Base-by-base conservation (phyloP, 805 yeast species). In the Lachancea kluyveri region DNA sequence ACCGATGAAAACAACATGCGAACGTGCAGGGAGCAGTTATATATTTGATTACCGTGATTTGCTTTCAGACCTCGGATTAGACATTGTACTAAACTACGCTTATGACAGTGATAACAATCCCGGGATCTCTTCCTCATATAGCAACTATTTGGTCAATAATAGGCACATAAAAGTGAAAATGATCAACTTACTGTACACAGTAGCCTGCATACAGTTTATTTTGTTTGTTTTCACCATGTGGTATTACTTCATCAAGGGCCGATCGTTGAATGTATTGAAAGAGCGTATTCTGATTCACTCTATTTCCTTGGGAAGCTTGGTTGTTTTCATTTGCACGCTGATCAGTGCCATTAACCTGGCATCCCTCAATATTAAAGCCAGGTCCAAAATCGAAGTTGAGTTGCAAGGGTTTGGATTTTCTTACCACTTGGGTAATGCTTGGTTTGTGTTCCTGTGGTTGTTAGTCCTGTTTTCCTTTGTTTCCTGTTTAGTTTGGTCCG, bases 401-500 rank as follows among this genome's bases (percentile, higher is more conserved):
- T 39, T 56, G 12, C 26, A 35, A 13, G 32, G 36, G 4, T 52
- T 48, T 38, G 60, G 59, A 10, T 50, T 56, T 28, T 35, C 49
- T 2, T 49, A 43, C 23, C 43, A 39, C 26, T 18, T 56, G 3
- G 58, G 56, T 4, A 26, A 24, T 5, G 27, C 45, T 1, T 56
- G 58, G 58, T 47, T 48, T 20, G 20, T 40, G 4, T 42, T 44
- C 14, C 26, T 52, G 15, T 48, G 51, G 45, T 17, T 47, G 12
- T 37, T 47, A 13, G 42, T 47, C 4, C 33, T 39, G 21, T 43
- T 46, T 17, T 36, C 47, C 8, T 28, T 40, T 8, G 24, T 53
- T 2, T 48, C 55, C 9, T 43, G 52, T 20, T 31, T 51, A 6
- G 43, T 49, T 3, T 56, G 61, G 60, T 45, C 57, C 4, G 61